Evolutionary conservation across 2,329 filamentous ascomycete genomes (phyloP), one percentile per base, ranked within the genome.

Genomic region (Podosphaera fusca): DNA sequence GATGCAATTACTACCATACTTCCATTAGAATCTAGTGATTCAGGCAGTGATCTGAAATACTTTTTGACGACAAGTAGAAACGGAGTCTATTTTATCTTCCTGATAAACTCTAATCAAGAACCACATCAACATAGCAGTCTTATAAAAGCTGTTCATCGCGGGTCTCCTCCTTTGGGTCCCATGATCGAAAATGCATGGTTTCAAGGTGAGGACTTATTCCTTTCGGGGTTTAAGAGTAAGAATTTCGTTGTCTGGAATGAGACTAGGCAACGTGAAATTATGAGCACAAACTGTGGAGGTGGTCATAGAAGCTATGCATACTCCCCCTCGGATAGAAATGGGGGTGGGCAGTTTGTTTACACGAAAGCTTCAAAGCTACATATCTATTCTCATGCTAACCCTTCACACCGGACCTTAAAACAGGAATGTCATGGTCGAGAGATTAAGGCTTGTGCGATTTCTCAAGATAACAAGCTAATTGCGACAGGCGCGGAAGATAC

Each of bases 171-270:
- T 0, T 80, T 94, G 49, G 85, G 84, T 0, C 81, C 84, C 0
- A 80, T 86, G 62, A 76, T 95, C 42, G 86, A 94, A 67, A 81
- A 82, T 0, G 75, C 83, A 0, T 82, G 79, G 70, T 77, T 90
- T 59, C 66, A 74, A 46, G 63, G 64, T 63, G 63, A 63, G 1
- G 74, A 85, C 52, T 71, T 95, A 0, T 72, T 88, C 34, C 71
- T 94, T 10, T 85, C 82, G 66, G 90, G 90, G 2, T 96, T 95
- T 70, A 80, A 79, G 57, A 81, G 84, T 66, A 87, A 81, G 60
- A 74, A 80, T 52, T 94, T 96, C 65, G 73, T 94, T 10, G 76
- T 90, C 8, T 92, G 86, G 79, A 86, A 95, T 66, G 81, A 85
- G 65, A 81, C 79, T 0, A 72, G 72, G 1, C 80, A 86, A 58